Evolutionary conservation across 768 basidiomycete species (phyloP).

Genomic region (Amyloporia xantha): DNA sequence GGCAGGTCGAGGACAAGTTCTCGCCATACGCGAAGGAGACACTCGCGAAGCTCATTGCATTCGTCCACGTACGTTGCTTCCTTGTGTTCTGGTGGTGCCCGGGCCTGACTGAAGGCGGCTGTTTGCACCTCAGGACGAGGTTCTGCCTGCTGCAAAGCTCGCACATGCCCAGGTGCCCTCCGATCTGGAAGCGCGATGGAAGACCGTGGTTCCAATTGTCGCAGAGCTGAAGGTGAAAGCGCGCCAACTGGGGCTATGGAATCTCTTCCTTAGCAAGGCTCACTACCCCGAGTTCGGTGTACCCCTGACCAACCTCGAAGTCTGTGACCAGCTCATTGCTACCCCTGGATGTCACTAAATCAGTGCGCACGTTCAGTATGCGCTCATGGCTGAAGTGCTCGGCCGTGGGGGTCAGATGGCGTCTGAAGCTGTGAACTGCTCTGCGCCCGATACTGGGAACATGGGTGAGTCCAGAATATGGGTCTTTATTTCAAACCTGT

Average conservation of each 20-base stretch:
- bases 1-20: slow-evolving; percentile 86
- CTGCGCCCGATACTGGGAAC: slow-evolving; percentile 96
- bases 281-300: slow-evolving; percentile 90
- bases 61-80: slow-evolving; percentile 59
- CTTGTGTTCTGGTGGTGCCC: neutral
- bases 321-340: slow-evolving; percentile 24
- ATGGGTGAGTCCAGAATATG: slow-evolving; percentile 69
- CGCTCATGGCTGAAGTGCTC: slow-evolving; percentile 94
- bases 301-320: slow-evolving; percentile 90
- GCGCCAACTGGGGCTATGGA: slow-evolving; percentile 89
- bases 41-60: slow-evolving; percentile 74
- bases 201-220: slow-evolving; percentile 73
- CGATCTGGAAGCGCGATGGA: slow-evolving; percentile 74
- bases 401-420: slow-evolving; percentile 79
- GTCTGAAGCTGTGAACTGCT: slow-evolving; percentile 86
- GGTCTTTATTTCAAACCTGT: neutral
- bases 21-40: slow-evolving; percentile 84
- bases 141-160: slow-evolving; percentile 70
- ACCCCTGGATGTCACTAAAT: neutral
- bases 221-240: slow-evolving; percentile 85
- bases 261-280: slow-evolving; percentile 89
- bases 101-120: neutral
- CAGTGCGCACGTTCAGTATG: slow-evolving; percentile 52
- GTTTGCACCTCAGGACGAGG: slow-evolving; percentile 59
- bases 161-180: slow-evolving; percentile 78